Base-by-base conservation (phyloP, 164 flowering plant species). In the Nymphaea thermarum region DNA sequence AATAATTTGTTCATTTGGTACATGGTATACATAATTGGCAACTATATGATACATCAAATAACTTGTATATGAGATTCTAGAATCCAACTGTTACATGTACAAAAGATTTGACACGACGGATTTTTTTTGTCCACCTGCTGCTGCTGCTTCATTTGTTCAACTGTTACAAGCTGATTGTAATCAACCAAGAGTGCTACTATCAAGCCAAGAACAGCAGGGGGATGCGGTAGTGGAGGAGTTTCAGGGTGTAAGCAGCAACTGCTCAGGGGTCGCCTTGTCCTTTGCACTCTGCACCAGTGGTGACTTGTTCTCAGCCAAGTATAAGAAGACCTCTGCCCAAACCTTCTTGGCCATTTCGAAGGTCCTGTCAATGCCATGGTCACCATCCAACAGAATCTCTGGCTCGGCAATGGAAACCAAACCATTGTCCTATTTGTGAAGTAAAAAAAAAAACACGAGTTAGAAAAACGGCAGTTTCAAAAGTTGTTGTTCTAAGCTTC, bases 221-320 rank as follows among this genome's bases (percentile, higher is more conserved):
- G 51, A 72, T 63, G 62, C 71, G 67, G 14, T 63, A 17, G 63
- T 62, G 67, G 45, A 72, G 74, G 70, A 70, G 65, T 55, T 65
- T 70, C 43, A 70, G 68, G 62, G 72, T 65, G 64, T 65, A 65
- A 3, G 44, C 66, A n/a, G 67, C 63, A 43, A 67, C 70, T 64
- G 57, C 42, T 72, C 64, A 3, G 74, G 67, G 47, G 71, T 67
- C 51, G 74, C 70, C 60, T 53, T 67, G 0, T 72, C 74, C 59
- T 67, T 67, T 72, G 67, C 74, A 72, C 63, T 67, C 74, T n/a
- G 74, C 67, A 42, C 74, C 74, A 36, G 74, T 70, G 62, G 74
- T 67, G 41, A 67, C 71, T 55, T 67, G 74, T 72, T 72, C 67
- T 72, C 74, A 14, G 70, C 70, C 41, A 72, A 65, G 67, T 72